Conservation (phyloP, 306 rosid genomes). For the Calophaca sinica region DNA sequence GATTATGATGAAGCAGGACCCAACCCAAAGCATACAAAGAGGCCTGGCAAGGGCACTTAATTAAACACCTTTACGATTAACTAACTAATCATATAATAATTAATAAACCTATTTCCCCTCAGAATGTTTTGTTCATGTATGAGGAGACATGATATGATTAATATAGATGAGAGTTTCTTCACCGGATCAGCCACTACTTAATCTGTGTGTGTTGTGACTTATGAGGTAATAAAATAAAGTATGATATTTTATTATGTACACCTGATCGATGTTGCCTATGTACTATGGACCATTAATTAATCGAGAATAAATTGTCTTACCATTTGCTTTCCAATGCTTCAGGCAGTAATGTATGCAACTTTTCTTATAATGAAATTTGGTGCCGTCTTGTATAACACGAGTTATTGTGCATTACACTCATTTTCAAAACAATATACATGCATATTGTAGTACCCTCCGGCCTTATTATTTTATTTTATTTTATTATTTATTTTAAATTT, state of each 20-base stretch:
- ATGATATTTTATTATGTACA: conserved; percentile 39
- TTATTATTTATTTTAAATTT: no score
- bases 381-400: not conserved
- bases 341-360: not conserved
- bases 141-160: conserved; percentile 48
- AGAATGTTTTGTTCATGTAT: conserved; percentile 54
- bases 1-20: conserved; percentile 79
- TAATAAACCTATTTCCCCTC: not conserved
- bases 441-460: no score
- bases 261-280: conserved; percentile 34
- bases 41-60: conserved; percentile 69
- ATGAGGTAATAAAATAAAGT: conserved; percentile 41
- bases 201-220: conserved; percentile 38
- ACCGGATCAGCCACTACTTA: conserved; percentile 32
- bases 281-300: conserved; percentile 29
- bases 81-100: conserved; percentile 38
- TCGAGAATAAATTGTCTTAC: conserved; percentile 38
- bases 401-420: not conserved
- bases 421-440: no score
- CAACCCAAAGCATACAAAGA: conserved; percentile 65
- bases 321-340: conserved; percentile 11
- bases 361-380: conserved; percentile 4
- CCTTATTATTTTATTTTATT: no score
- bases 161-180: conserved; percentile 48
- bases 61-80: conserved; percentile 26